phyloP scores from a whole-genome alignment of 2,329 filamentous ascomycete species.

The Fusarium pseudoanthophilum region DNA sequence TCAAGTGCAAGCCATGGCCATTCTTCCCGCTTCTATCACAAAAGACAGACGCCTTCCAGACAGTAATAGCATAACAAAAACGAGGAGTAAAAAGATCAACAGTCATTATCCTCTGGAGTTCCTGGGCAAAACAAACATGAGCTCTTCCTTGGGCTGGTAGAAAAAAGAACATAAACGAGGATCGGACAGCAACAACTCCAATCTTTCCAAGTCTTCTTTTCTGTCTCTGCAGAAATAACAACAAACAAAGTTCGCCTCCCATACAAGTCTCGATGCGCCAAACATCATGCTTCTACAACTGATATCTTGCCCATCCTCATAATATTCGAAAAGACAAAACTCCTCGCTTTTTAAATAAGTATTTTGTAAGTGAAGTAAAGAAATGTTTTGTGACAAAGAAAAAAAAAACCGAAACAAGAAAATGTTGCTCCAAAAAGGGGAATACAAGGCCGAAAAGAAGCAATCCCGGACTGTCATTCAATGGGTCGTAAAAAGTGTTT shows the following conservation, averaged over 20 bases:
- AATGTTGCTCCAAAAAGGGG: slow-evolving; percentile 25
- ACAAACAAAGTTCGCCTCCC: slow-evolving; percentile 19
- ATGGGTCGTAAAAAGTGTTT: slow-evolving; percentile 38
- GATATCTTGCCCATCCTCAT: slow-evolving; percentile 43
- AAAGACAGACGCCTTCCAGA: slow-evolving; percentile 37
- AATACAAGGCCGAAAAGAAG: slow-evolving; percentile 37
- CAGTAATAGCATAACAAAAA: slow-evolving; percentile 22
- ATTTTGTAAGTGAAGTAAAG: slow-evolving; percentile 17
- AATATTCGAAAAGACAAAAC: slow-evolving; percentile 44
- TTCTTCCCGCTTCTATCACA: slow-evolving; percentile 43
- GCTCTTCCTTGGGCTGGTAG: slow-evolving; percentile 7
- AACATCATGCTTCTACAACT: slow-evolving; percentile 46
- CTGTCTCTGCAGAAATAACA: slow-evolving; percentile 29
- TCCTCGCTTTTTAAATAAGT: slow-evolving; percentile 43
- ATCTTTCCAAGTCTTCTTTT: slow-evolving; percentile 28
- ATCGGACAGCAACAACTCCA: slow-evolving; percentile 33
- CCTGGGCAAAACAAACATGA: slow-evolving; percentile 11
- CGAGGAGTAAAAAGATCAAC: slow-evolving; percentile 18
- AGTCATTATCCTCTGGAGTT: slow-evolving; percentile 17
- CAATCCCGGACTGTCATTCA: slow-evolving; percentile 44
- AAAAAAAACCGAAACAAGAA: slow-evolving; percentile 13
- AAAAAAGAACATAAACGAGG: slow-evolving; percentile 14
- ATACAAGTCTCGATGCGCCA: slow-evolving; percentile 41
- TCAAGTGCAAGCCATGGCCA: slow-evolving; percentile 36
- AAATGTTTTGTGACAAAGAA: slow-evolving; percentile 29